These are phyloP conservation scores for Melampsora abietis-canadensis DNA, from an alignment of 1,284 basidiomycete genomes.

Conservation along the genomic window DNA sequence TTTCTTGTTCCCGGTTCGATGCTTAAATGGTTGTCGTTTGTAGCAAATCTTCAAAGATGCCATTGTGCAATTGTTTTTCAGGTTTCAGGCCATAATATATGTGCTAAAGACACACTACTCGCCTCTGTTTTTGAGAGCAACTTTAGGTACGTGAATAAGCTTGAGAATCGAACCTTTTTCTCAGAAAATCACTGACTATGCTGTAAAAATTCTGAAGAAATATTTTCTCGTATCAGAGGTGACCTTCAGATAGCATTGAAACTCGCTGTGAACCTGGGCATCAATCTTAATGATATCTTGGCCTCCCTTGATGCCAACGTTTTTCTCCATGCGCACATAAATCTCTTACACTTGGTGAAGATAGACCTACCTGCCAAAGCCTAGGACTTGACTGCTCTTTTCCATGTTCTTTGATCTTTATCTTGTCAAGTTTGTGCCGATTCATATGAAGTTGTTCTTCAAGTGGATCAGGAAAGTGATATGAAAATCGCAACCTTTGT, in stretches of 20 bases:
- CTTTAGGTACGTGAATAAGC: background rate
- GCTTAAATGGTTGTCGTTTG: background rate
- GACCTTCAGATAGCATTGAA: background rate
- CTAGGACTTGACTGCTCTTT: too few relatives aligned
- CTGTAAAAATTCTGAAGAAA: background rate
- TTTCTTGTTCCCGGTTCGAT: background rate
- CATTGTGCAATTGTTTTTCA: background rate
- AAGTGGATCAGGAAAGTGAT: too few relatives aligned
- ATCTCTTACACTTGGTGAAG: background rate
- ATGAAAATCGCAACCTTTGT: too few relatives aligned
- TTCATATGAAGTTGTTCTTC: too few relatives aligned
- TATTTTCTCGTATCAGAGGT: slow-evolving; percentile 1
- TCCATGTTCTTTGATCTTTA: too few relatives aligned
- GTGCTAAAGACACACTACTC: slow-evolving; percentile 3
- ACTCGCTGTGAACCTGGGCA: background rate
- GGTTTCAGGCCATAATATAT: background rate
- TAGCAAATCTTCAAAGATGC: background rate
- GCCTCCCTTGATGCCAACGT: background rate
- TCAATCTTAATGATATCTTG: background rate
- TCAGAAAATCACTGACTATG: background rate
- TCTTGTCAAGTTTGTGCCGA: too few relatives aligned
- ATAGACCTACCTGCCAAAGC: background rate
- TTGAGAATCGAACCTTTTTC: too few relatives aligned
- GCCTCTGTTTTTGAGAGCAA: background rate
- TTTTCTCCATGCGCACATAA: background rate